A percentile compares a stretch with the other conserved stretches of the same genome.
Evolutionary conservation across 2,329 filamentous ascomycete species (phyloP).

Genomic region (Cercospora sojina): DNA sequence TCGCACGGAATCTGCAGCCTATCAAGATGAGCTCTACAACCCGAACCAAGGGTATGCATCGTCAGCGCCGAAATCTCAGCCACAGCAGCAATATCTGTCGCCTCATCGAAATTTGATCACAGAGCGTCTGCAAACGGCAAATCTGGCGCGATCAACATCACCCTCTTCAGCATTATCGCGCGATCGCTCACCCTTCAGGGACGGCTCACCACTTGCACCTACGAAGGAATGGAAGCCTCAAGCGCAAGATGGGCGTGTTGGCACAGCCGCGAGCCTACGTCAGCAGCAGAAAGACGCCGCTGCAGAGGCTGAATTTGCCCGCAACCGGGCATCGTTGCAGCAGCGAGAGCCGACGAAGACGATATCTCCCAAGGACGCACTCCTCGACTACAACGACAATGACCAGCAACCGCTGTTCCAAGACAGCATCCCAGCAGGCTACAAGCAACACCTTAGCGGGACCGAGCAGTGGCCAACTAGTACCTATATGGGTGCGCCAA

Average conservation of each 20-base stretch:
- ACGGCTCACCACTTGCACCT: constrained; percentile 56
- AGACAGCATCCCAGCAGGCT: constrained; percentile 43
- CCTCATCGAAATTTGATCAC: constrained; percentile 64
- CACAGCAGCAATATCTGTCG: constrained; percentile 40
- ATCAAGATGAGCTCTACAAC: constrained; percentile 81
- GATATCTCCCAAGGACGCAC: constrained; percentile 89
- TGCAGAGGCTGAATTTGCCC: constrained; percentile 48
- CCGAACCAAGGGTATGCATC: constrained; percentile 61
- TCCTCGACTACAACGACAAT: constrained; percentile 76
- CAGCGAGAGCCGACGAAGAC: constrained; percentile 61
- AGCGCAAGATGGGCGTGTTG: constrained; percentile 42
- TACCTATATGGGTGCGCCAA: constrained; percentile 46
- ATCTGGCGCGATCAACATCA: constrained; percentile 64
- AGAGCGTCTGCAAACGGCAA: constrained; percentile 75
- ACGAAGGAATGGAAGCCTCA: constrained; percentile 46
- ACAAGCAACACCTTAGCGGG: constrained; percentile 36
- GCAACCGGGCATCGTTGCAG: constrained; percentile 34
- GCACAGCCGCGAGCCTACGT: constrained; percentile 59
- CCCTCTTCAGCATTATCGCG: constrained; percentile 55
- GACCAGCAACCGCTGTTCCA: constrained; percentile 77
- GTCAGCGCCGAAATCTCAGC: constrained; percentile 49
- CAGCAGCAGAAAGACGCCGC: constrained; percentile 63
- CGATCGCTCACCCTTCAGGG: constrained; percentile 78
- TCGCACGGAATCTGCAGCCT: constrained; percentile 81
- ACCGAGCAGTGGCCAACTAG: constrained; percentile 45